These are phyloP conservation scores for Tolypocladium paradoxum DNA, from an alignment of 2,329 filamentous ascomycete genomes.

Conservation along the genomic window DNA sequence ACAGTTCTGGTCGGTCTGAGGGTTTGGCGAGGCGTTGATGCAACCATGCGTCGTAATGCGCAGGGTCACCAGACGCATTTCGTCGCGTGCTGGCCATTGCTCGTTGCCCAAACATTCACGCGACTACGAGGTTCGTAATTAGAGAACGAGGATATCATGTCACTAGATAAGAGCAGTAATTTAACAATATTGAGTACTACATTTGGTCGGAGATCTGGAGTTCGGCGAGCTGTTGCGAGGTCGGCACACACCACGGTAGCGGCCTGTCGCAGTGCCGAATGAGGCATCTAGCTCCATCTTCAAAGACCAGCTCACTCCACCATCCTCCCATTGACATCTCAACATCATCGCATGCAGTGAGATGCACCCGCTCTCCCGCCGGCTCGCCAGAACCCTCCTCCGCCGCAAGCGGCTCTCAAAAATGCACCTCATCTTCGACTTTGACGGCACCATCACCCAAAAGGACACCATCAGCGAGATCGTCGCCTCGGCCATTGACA, in stretches of 20 bases:
- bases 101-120: too few relatives aligned
- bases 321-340: background rate
- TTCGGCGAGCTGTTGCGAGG: background rate
- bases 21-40: too few relatives aligned
- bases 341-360: background rate
- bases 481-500: conserved; percentile 28
- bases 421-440: conserved; percentile 43
- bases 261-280: background rate
- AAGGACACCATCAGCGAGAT: conserved; percentile 41
- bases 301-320: background rate
- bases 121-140: too few relatives aligned
- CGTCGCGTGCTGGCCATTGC: too few relatives aligned
- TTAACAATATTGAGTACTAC: background rate
- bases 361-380: background rate
- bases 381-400: background rate
- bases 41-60: too few relatives aligned
- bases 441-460: conserved; percentile 48
- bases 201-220: background rate
- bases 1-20: too few relatives aligned
- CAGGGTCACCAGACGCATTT: too few relatives aligned
- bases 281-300: background rate
- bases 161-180: background rate
- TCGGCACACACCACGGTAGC: background rate
- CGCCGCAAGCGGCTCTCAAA: background rate
- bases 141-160: background rate